phyloP scores from a whole-genome alignment of 2,329 filamentous ascomycete species.

The Cladosporium sp. region DNA sequence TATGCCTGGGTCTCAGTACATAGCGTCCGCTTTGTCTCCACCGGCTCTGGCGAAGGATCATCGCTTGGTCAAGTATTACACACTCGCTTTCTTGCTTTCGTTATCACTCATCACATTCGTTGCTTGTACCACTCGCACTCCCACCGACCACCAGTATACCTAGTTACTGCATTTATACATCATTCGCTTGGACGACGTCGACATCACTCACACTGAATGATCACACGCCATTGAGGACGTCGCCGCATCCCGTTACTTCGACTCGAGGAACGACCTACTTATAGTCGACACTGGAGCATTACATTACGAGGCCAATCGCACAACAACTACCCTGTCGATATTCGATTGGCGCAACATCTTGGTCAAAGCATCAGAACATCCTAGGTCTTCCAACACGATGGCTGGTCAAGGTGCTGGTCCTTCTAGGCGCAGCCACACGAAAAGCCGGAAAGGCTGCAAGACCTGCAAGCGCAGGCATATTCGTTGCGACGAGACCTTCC shows the following conservation, averaged over 20 bases:
- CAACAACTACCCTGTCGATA: conserved; percentile 7
- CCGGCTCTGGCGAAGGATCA: conserved; percentile 14
- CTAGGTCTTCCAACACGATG: conserved; percentile 54
- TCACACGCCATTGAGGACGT: not conserved
- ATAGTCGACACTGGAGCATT: not conserved
- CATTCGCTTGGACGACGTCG: not conserved
- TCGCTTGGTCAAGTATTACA: conserved; percentile 20
- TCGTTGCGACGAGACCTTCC: conserved; percentile 94
- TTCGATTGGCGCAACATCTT: not conserved
- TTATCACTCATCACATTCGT: conserved; percentile 15
- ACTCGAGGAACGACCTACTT: not conserved
- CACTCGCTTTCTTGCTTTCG: conserved; percentile 16
- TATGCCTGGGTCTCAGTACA: conserved; percentile 20
- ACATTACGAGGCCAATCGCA: not conserved
- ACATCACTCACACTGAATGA: not conserved
- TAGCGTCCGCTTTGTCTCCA: conserved; percentile 20
- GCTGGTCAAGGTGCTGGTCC: conserved; percentile 93
- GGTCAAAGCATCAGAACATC: not conserved
- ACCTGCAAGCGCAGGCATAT: conserved; percentile 98
- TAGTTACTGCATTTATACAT: not conserved
- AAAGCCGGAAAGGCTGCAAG: conserved; percentile 97
- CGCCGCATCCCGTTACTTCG: not conserved
- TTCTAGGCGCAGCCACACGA: conserved; percentile 89
- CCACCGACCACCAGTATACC: conserved; percentile 4
- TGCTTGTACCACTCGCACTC: conserved; percentile 6